Evolutionary conservation across 257 asterid species (phyloP), one percentile per base, ranked within the genome.

Genomic region (Gentiana macrophylla): DNA sequence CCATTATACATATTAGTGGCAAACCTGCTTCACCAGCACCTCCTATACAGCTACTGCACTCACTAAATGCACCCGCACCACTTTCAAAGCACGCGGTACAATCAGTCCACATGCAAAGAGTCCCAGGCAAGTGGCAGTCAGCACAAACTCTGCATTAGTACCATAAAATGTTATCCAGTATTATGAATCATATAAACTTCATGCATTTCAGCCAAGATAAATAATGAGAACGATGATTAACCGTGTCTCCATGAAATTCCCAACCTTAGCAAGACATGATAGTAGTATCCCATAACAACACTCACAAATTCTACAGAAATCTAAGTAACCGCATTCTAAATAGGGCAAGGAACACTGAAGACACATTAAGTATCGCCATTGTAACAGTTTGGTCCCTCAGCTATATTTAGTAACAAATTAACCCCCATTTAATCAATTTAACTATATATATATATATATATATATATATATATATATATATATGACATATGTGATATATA

Each of bases 21-120:
- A 90, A 65, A 44, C 98, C 98, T 52, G 98, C 96, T 82, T 90
- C 98, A 50, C 98, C 94, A 6, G 96, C 95, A 61, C 98, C 94
- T 55, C 98, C 96, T 59, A 90, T 69, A 78, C 96, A 90, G 64
- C 95, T 89, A 66, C 95, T 89, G 60, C 98, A 86, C 69, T 90
- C 98, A 50, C 84, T 79, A 36, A 82, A 89, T 2, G 82, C 86
- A 53, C 86, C 70, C 57, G 94, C 94, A 66, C 96, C 86, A 66
- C 94, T 70, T 64, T 90, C 98, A 52, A 90, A 86, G 86, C 96
- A 90, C 6, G 94, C 75, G 66, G 98, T 84, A 67, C 98, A 90
- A 58, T 90, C 98, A 12, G 96, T 84, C 98, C 98, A 90, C 89
- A 90, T 86, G 73, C 98, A 90, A 51, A 90, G 95, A 12, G 98